These are phyloP conservation scores for Paracoccidioides lutzii DNA, from an alignment of 2,329 filamentous ascomycete genomes.

Conservation along the genomic window DNA sequence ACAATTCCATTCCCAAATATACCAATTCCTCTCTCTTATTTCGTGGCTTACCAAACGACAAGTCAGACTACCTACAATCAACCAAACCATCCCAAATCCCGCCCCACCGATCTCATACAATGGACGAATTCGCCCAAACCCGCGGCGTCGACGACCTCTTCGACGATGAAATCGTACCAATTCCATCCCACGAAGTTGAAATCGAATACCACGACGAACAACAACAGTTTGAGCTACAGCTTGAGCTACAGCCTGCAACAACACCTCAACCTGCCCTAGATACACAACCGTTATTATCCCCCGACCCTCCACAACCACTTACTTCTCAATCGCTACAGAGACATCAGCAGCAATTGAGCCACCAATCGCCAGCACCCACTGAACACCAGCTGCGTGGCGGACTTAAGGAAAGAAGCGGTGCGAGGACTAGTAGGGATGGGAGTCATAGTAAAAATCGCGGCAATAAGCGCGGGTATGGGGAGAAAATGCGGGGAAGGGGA, in stretches of 20 bases:
- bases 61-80: not conserved
- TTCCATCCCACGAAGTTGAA: constrained; percentile 20
- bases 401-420: not conserved
- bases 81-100: not conserved
- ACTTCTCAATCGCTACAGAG: constrained; percentile 8
- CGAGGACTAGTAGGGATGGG: not conserved
- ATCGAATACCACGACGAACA: constrained; percentile 12
- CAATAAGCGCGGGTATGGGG: not conserved
- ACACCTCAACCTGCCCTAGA: not conserved
- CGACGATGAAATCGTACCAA: constrained; percentile 38
- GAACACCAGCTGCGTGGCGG: not conserved
- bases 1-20: too few species aligned
- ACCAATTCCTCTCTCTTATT: too few species aligned
- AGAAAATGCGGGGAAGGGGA: constrained; percentile 1
- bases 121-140: constrained; percentile 39
- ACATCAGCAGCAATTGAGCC: constrained; percentile 10
- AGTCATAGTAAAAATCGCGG: not conserved
- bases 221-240: not conserved
- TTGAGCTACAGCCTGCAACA: not conserved
- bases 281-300: constrained; percentile 4
- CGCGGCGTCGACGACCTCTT: constrained; percentile 39
- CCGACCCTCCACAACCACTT: constrained; percentile 8
- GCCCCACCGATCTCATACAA: not conserved
- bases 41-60: not conserved
- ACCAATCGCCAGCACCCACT: not conserved